Evolutionary conservation across 257 asterid genomes (phyloP).

Genomic region (Plantago ovata): DNA sequence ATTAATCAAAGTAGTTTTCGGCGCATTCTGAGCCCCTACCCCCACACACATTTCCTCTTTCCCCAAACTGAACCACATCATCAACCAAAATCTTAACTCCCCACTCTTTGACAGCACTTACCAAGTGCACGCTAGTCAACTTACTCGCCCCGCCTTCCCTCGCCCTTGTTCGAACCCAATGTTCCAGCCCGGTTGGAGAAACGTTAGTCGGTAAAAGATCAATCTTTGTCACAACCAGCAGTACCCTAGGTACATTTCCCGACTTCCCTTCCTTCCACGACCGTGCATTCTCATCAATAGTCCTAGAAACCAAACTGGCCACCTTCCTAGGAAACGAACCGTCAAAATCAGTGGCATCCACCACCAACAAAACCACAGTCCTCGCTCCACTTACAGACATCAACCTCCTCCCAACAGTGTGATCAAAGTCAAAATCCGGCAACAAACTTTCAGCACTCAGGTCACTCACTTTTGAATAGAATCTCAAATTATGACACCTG

Average conservation of each 20-base stretch:
- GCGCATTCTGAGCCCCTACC: constrained; percentile 90
- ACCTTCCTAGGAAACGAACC: constrained; percentile 87
- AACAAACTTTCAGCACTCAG: constrained; percentile 63
- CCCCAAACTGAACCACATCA: constrained; percentile 65
- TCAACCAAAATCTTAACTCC: constrained; percentile 76
- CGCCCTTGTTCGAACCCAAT: constrained; percentile 84
- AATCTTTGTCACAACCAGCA: constrained; percentile 77
- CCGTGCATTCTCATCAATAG: constrained; percentile 56
- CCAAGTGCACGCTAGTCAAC: constrained; percentile 68
- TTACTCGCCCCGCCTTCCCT: constrained; percentile 72
- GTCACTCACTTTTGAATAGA: constrained; percentile 62
- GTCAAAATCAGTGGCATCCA: constrained; percentile 83
- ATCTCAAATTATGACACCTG: constrained; percentile 81
- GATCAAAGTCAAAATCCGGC: constrained; percentile 87
- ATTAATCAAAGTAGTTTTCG: constrained; percentile 79
- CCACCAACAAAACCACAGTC: constrained; percentile 67
- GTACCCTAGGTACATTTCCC: constrained; percentile 72
- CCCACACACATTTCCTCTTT: constrained; percentile 90
- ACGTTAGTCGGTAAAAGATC: constrained; percentile 78
- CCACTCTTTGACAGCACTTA: constrained; percentile 86
- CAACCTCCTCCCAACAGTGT: constrained; percentile 83
- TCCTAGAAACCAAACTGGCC: constrained; percentile 52
- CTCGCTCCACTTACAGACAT: constrained; percentile 58
- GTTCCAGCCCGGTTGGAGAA: constrained; percentile 78
- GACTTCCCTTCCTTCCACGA: constrained; percentile 89